Conservation (phyloP, 2,329 filamentous ascomycete species). For the Epichloe gansuensis region DNA sequence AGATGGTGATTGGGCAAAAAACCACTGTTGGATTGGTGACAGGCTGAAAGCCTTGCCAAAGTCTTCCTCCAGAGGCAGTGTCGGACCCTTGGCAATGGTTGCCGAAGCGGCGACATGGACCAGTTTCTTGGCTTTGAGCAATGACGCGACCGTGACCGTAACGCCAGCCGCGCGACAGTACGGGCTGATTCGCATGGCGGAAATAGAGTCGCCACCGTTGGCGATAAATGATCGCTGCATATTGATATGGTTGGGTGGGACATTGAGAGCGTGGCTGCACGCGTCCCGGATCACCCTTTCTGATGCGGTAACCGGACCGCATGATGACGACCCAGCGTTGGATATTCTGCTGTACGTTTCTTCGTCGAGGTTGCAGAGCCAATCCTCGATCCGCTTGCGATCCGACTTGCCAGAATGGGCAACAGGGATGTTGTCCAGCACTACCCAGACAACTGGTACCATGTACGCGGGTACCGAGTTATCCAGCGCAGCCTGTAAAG, state of each 20-base stretch:
- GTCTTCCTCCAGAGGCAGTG: neutral
- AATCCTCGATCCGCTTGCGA: neutral
- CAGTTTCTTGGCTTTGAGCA: neutral
- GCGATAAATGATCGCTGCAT: slow-evolving; percentile 7
- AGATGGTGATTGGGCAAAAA: slow-evolving; percentile 3
- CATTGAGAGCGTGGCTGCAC: slow-evolving; percentile 4
- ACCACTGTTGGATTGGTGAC: slow-evolving; percentile 7
- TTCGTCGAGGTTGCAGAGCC: slow-evolving; percentile 1
- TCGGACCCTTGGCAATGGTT: neutral
- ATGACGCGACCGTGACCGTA: neutral
- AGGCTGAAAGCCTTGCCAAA: slow-evolving; percentile 1
- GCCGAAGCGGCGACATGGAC: neutral
- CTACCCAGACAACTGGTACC: neutral
- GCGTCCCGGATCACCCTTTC: slow-evolving; percentile 5
- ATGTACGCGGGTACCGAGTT: neutral
- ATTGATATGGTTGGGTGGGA: slow-evolving; percentile 1
- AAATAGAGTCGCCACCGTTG: slow-evolving; percentile 8
- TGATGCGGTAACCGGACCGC: neutral
- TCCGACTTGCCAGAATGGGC: neutral
- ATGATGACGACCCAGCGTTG: neutral
- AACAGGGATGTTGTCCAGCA: neutral
- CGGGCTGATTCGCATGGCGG: slow-evolving; percentile 5
- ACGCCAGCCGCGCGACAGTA: slow-evolving; percentile 1
- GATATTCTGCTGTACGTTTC: neutral
- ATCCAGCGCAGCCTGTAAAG: neutral